Evolutionary conservation across 129 eudicot genomes (phyloP), one percentile per base, ranked within the genome.

Genomic region (Lactuca sativa): DNA sequence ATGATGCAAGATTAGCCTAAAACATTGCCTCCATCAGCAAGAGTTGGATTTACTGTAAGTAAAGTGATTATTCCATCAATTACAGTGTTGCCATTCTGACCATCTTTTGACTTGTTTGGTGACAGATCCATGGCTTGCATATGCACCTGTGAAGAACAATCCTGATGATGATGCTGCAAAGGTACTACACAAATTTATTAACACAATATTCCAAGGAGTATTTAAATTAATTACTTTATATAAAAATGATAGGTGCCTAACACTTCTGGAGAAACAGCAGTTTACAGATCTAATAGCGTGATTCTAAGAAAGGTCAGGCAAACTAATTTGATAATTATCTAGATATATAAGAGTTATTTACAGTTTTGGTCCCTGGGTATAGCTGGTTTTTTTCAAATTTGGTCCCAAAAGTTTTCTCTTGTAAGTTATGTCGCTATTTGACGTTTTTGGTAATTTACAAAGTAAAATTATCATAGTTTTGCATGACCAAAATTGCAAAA

Each of bases 1-100:
- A 90, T 95, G 99, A 90, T 95, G 97, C 99, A 95, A 78, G 99
- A 95, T 75, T 95, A 95, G 73, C 99, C 99, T 30, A 95, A 87
- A 85, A 85, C 97, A 36, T 76, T 95, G 79, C 88, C 97, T 74
- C 91, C 99, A 67, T 81, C 99, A 59, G 97, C 99, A 25, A 85
- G 88, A 68, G 96, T 90, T 85, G 99, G 99, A 70, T 95, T 95
- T 59, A 95, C 97, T 1, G 99, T 87, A 90, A n/a, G 92, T 61
- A 73, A 74, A 80, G 51, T 34, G 21, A 18, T 18, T 18, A 18
- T 18, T 18, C 21, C 21, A 18, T 18, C 21, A 18, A 18, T n/a
- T 18, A 18, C 21, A 18, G 21, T 18, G 21, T 18, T 18, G 21
- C 21, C 21, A 18, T 18, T 18, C 21, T 18, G 21, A 18, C 21